Conservation (phyloP, 2,329 filamentous ascomycete species). For the Acrocalymma vagum region DNA sequence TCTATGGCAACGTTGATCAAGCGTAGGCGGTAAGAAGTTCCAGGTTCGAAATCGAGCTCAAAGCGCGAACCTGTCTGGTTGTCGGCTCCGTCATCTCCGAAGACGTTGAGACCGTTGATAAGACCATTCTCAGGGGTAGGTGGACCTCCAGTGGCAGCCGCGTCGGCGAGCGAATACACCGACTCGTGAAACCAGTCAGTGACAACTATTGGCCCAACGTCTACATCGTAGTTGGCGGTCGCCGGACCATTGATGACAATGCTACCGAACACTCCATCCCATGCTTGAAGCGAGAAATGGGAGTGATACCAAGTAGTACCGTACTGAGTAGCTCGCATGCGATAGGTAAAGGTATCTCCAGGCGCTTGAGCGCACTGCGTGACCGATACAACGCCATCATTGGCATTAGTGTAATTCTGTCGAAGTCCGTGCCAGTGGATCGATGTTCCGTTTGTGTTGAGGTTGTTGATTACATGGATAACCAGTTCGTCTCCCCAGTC, state of each 20-base stretch:
- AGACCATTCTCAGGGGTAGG: conserved; percentile 47
- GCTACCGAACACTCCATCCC: conserved; percentile 45
- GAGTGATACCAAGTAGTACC: conserved; percentile 49
- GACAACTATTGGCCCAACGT: conserved; percentile 43
- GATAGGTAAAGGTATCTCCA: conserved; percentile 32
- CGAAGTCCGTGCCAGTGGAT: conserved; percentile 70
- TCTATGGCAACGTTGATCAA: conserved; percentile 50
- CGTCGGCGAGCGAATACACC: conserved; percentile 21
- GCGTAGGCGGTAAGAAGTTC: conserved; percentile 49
- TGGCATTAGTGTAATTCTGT: conserved; percentile 47
- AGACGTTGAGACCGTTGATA: conserved; percentile 52
- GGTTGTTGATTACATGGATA: conserved; percentile 67
- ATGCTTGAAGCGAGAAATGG: conserved; percentile 41
- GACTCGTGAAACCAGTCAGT: conserved; percentile 41
- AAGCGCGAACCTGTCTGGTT: conserved; percentile 30
- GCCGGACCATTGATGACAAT: conserved; percentile 51
- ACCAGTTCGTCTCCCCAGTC: conserved; percentile 73
- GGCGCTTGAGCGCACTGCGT: conserved; percentile 52
- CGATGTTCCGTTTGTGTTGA: conserved; percentile 65
- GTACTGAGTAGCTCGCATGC: conserved; percentile 57
- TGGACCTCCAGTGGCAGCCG: conserved; percentile 26
- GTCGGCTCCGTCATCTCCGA: conserved; percentile 19
- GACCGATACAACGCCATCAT: conserved; percentile 63
- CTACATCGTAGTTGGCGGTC: conserved; percentile 47
- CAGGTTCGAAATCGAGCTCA: conserved; percentile 40